A percentile compares a stretch with the other conserved stretches of the same genome.
Conservation (phyloP, 176 grass and related monocot species). For the Carex scoparia region DNA sequence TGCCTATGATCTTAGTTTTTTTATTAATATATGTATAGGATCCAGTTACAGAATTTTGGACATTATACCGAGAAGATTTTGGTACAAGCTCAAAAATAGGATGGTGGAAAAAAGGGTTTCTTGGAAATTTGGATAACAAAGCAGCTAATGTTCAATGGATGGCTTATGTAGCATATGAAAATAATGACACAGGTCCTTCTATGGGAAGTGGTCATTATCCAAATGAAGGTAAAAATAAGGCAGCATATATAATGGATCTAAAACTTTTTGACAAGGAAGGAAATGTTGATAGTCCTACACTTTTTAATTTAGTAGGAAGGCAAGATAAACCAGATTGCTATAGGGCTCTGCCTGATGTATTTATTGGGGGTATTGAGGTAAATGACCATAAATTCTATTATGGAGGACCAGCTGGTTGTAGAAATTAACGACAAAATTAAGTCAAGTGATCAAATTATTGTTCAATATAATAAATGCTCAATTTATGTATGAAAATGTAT, state of each 20-base stretch:
- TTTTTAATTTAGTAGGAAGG: background rate
- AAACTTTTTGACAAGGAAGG: background rate
- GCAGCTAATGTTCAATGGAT: background rate
- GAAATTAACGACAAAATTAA: background rate
- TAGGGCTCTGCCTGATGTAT: background rate
- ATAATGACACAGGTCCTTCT: background rate
- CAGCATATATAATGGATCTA: background rate
- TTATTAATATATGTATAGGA: background rate
- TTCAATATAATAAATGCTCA: too few species aligned
- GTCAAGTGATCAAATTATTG: too few species aligned
- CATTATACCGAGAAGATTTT: background rate
- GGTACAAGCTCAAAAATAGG: background rate
- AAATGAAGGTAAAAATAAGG: background rate
- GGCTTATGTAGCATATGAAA: background rate
- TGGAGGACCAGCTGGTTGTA: background rate
- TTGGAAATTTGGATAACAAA: background rate
- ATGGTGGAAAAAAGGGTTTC: background rate
- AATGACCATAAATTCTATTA: background rate
- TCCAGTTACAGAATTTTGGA: background rate
- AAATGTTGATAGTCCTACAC: background rate
- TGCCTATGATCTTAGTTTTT: background rate
- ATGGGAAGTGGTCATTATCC: slow-evolving; percentile 19
- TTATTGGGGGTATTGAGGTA: background rate
- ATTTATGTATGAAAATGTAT: too few species aligned
- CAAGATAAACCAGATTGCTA: background rate